Conservation (phyloP, 2,329 filamentous ascomycete genomes). For the Colletotrichum musae region DNA sequence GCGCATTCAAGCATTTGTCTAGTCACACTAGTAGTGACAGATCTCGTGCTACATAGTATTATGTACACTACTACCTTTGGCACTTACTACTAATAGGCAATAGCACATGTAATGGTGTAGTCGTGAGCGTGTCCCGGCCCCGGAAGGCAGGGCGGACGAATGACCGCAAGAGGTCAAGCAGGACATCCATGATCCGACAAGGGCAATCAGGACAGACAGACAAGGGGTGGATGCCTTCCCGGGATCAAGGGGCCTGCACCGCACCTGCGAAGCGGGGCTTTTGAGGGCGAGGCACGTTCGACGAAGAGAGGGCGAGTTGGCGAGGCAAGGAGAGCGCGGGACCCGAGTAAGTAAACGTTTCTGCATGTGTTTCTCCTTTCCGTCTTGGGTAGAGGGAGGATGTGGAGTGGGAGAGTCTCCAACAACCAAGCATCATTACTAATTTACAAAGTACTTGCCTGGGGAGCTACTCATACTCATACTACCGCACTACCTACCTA, state of each 20-base stretch:
- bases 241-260: neutral
- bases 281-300: neutral
- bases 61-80: too few species aligned
- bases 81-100: too few species aligned
- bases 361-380: neutral
- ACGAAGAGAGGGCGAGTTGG: neutral
- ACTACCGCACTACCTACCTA: neutral
- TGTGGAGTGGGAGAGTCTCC: neutral
- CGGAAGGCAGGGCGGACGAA: neutral
- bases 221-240: neutral
- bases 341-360: conserved; percentile 25
- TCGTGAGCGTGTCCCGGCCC: too few species aligned
- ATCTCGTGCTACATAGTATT: too few species aligned
- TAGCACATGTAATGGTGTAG: too few species aligned
- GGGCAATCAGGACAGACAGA: neutral
- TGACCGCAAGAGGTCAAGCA: neutral
- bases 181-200: neutral
- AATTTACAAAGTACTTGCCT: too few species aligned
- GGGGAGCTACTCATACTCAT: too few species aligned
- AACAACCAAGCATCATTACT: neutral
- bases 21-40: too few species aligned
- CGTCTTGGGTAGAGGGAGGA: too few species aligned
- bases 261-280: neutral
- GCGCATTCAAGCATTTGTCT: conserved; percentile 30
- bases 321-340: conserved; percentile 19